Evolutionary conservation across 208 protist genomes (phyloP).

Genomic region (Jaenimonas drosophilae): DNA sequence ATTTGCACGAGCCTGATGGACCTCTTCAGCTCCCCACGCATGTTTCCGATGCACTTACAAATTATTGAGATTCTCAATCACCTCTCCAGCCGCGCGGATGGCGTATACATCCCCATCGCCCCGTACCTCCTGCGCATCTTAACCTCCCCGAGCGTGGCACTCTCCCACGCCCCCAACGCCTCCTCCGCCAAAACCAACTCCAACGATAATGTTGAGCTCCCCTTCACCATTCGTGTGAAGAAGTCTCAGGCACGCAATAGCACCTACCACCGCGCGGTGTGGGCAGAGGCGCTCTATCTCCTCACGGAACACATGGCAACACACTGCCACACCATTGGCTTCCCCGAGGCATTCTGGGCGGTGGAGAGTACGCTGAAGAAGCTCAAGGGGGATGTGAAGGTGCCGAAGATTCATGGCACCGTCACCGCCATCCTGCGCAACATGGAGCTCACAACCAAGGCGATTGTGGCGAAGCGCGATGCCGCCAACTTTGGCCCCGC

Average conservation of each 20-base stretch:
- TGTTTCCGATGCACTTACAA: conserved; percentile 94
- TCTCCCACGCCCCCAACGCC: conserved; percentile 23
- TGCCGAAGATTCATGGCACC: conserved; percentile 68
- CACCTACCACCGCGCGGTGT: conserved; percentile 65
- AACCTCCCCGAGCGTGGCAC: conserved; percentile 73
- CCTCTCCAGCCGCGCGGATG: conserved; percentile 73
- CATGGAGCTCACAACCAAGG: conserved; percentile 55
- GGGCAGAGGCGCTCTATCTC: conserved; percentile 76
- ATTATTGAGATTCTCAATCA: conserved; percentile 90
- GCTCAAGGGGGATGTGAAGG: conserved; percentile 70
- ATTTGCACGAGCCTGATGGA: conserved; percentile 79
- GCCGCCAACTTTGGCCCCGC: conserved; percentile 70
- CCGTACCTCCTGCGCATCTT: conserved; percentile 91
- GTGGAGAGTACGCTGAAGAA: conserved; percentile 81
- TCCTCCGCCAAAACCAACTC: conserved; percentile 9
- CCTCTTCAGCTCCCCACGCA: conserved; percentile 88
- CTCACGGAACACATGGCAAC: conserved; percentile 82
- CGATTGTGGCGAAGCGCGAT: conserved; percentile 60
- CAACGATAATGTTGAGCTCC: conserved; percentile 53
- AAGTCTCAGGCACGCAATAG: conserved; percentile 71
- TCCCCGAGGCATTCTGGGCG: conserved; percentile 90
- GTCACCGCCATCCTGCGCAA: conserved; percentile 67
- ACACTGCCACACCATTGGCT: conserved; percentile 83
- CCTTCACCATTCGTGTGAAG: conserved; percentile 87
- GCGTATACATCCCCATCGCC: conserved; percentile 89